phyloP scores from a whole-genome alignment of 2,329 filamentous ascomycete species.

The Pseudocercospora pini-densiflorae region DNA sequence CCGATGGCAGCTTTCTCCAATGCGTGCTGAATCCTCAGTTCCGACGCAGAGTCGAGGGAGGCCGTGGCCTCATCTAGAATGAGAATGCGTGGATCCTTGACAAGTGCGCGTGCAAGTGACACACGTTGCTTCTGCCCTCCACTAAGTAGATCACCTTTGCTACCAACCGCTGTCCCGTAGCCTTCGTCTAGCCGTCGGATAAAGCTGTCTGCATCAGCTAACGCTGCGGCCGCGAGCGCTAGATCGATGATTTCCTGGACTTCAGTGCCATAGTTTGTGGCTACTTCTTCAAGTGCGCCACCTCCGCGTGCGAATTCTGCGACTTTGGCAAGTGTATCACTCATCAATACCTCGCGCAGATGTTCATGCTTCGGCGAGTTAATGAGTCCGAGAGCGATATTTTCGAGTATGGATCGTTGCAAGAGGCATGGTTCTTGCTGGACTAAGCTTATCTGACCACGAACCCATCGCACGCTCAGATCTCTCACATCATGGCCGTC shows the following conservation, averaged over 20 bases:
- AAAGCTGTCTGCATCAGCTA: constrained; percentile 62
- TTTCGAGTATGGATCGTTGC: constrained; percentile 58
- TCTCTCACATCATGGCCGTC: constrained; percentile 45
- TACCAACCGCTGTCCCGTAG: constrained; percentile 55
- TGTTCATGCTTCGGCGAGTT: constrained; percentile 45
- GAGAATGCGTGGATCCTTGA: constrained; percentile 46
- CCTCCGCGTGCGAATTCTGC: constrained; percentile 59
- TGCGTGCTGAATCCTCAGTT: constrained; percentile 36
- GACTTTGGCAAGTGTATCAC: constrained; percentile 45
- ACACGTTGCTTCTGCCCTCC: constrained; percentile 51
- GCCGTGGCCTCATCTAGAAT: constrained; percentile 52
- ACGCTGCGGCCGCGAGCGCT: constrained; percentile 55
- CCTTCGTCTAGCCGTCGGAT: constrained; percentile 58
- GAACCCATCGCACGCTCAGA: constrained; percentile 40
- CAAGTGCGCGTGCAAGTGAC: constrained; percentile 48
- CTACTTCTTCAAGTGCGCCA: constrained; percentile 47
- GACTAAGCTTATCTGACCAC: constrained; percentile 45
- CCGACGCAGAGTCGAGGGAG: constrained; percentile 34
- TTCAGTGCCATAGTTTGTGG: not conserved
- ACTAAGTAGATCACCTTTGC: constrained; percentile 30
- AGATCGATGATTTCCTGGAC: constrained; percentile 48
- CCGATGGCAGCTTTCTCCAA: constrained; percentile 45
- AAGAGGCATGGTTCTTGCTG: constrained; percentile 59
- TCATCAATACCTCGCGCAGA: constrained; percentile 49
- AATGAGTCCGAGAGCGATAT: constrained; percentile 57